Evolutionary conservation across 2,329 filamentous ascomycete species (phyloP).

Genomic region (Arthrocladium fulminans): DNA sequence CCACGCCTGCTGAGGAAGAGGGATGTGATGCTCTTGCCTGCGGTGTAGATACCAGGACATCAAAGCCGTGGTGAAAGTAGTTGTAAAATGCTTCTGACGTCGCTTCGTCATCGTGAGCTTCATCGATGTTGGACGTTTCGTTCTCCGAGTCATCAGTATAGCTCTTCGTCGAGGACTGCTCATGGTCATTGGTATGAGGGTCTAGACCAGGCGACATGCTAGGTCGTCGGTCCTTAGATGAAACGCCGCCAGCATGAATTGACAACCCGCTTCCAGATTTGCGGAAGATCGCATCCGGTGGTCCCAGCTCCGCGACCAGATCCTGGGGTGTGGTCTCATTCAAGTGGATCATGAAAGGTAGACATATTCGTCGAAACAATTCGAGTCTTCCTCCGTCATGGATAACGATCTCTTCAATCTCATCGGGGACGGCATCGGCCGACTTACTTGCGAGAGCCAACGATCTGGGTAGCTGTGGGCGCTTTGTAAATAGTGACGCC

Average conservation of each 20-base stretch:
- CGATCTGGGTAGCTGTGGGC: slow-evolving; percentile 64
- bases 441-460: slow-evolving; percentile 60
- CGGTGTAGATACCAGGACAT: slow-evolving; percentile 78
- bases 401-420: slow-evolving; percentile 71
- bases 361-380: slow-evolving; percentile 60
- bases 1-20: slow-evolving; percentile 30
- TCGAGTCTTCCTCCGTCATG: slow-evolving; percentile 72
- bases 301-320: slow-evolving; percentile 78
- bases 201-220: slow-evolving; percentile 29
- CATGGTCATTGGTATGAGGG: slow-evolving; percentile 53
- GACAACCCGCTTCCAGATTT: slow-evolving; percentile 84
- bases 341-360: slow-evolving; percentile 61
- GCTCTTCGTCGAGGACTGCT: slow-evolving; percentile 65
- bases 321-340: slow-evolving; percentile 89
- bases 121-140: slow-evolving; percentile 46
- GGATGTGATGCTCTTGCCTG: slow-evolving; percentile 56
- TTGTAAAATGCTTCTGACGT: slow-evolving; percentile 73
- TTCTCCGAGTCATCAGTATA: slow-evolving; percentile 59
- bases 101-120: slow-evolving; percentile 50
- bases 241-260: slow-evolving; percentile 55
- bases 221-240: slow-evolving; percentile 35
- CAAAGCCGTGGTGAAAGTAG: slow-evolving; percentile 93
- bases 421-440: slow-evolving; percentile 75
- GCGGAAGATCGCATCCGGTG: slow-evolving; percentile 86
- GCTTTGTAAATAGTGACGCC: slow-evolving; percentile 64